These are phyloP conservation scores for Claviceps monticola DNA, from an alignment of 2,329 filamentous ascomycete species.

Conservation along the genomic window DNA sequence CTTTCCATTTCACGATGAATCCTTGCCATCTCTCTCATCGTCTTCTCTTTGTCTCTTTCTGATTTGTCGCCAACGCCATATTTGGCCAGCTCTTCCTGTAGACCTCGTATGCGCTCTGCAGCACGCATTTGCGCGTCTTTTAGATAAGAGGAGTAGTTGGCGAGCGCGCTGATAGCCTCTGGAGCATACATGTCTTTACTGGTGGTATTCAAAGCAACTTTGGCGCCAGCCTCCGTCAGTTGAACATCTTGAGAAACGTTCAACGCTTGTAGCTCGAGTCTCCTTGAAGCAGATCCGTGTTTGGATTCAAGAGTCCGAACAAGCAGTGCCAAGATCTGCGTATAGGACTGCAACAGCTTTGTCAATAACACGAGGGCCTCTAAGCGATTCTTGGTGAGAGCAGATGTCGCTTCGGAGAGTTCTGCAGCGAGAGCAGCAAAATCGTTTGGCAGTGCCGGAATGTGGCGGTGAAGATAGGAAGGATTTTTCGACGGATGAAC, in stretches of 20 bases:
- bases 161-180: constrained; percentile 27
- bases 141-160: constrained; percentile 34
- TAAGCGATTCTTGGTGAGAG: constrained; percentile 26
- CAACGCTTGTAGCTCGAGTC: constrained; percentile 35
- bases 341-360: constrained; percentile 26
- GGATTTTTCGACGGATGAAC: constrained; percentile 36
- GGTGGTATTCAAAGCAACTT: constrained; percentile 20
- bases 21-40: constrained; percentile 39
- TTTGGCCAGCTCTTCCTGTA: constrained; percentile 29
- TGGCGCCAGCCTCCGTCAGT: constrained; percentile 24
- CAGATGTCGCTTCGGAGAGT: constrained; percentile 16
- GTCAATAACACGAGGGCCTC: constrained; percentile 23
- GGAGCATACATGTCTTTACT: constrained; percentile 30
- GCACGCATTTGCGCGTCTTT: constrained; percentile 32
- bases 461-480: constrained; percentile 43
- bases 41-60: constrained; percentile 28
- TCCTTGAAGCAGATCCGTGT: constrained; percentile 37
- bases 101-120: constrained; percentile 26
- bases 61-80: constrained; percentile 32
- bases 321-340: constrained; percentile 26
- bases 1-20: constrained; percentile 35
- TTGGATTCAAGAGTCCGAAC: constrained; percentile 40
- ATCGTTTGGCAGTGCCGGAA: constrained; percentile 32
- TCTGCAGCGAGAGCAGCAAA: constrained; percentile 23
- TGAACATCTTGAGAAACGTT: constrained; percentile 30